Percentiles rank a stretch among this genome's conserved stretches.
phyloP scores from a whole-genome alignment of 2,329 filamentous ascomycete species.

The Penicillium sp. region DNA sequence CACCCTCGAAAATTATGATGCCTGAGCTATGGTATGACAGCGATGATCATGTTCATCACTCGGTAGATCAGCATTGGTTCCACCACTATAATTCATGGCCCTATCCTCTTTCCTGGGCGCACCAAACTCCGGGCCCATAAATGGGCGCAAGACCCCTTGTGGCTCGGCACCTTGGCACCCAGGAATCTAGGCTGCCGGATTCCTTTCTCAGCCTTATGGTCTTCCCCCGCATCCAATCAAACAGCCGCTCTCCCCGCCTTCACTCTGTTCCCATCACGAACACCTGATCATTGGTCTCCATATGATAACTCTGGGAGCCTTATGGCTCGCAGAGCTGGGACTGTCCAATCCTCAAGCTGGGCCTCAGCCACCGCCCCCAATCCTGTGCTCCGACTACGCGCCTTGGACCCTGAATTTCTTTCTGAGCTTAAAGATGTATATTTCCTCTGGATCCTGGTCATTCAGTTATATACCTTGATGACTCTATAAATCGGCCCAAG shows the following conservation, averaged over 20 bases:
- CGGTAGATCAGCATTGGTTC: conserved; percentile 18
- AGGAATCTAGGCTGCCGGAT: neutral
- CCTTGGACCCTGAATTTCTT: neutral
- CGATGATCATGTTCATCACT: neutral
- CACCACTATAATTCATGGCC: conserved; percentile 19
- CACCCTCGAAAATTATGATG: neutral
- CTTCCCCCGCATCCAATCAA: neutral
- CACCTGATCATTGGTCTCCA: neutral
- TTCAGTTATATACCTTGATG: neutral
- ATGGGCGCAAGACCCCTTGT: neutral
- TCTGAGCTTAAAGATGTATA: conserved; percentile 19
- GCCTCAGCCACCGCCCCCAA: neutral
- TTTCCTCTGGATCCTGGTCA: conserved; percentile 2
- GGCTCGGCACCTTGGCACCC: neutral
- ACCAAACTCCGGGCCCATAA: neutral
- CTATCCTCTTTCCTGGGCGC: neutral
- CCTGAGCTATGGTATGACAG: conserved; percentile 8
- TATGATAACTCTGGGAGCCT: neutral
- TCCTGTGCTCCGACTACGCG: neutral
- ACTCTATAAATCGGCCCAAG: neutral
- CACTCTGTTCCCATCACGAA: neutral
- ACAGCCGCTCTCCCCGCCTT: neutral
- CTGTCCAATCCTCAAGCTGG: neutral
- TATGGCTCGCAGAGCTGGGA: neutral
- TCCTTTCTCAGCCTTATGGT: neutral